Conservation (phyloP, 495 filamentous ascomycete genomes). For the Penicillium bovifimosum region DNA sequence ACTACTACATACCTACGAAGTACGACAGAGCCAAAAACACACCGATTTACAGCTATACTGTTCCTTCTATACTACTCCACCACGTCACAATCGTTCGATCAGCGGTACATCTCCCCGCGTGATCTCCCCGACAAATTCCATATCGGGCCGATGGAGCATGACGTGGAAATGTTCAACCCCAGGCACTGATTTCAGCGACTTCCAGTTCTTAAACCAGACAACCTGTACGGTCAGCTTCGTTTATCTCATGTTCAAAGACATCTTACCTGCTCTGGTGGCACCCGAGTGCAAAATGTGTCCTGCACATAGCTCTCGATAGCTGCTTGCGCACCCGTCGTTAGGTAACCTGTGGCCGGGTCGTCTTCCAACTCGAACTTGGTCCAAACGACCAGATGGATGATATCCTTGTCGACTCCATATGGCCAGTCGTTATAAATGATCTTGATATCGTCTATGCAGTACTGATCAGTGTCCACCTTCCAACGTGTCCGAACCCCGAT, state of each 20-base stretch:
- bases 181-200: slow-evolving; percentile 69
- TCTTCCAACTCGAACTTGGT: slow-evolving; percentile 79
- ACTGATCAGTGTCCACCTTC: background rate
- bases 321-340: slow-evolving; percentile 55
- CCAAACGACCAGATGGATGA: slow-evolving; percentile 84
- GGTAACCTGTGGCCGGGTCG: slow-evolving; percentile 56
- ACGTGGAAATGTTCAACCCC: slow-evolving; percentile 95
- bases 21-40: too few species aligned
- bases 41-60: too few species aligned
- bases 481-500: background rate
- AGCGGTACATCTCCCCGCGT: slow-evolving; percentile 70
- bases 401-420: slow-evolving; percentile 68
- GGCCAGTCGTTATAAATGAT: slow-evolving; percentile 88
- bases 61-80: too few species aligned
- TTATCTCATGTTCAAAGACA: slow-evolving; percentile 17
- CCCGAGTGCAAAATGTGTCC: slow-evolving; percentile 51
- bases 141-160: slow-evolving; percentile 73
- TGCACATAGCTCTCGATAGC: slow-evolving; percentile 66
- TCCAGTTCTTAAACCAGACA: slow-evolving; percentile 91
- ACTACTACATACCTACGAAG: too few species aligned
- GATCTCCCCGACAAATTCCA: slow-evolving; percentile 61
- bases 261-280: slow-evolving; percentile 36
- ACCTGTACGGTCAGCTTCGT: slow-evolving; percentile 41
- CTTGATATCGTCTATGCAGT: slow-evolving; percentile 58
- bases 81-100: slow-evolving; percentile 24